Evolutionary conservation across 208 protist species (phyloP).

Genomic region (Trypanosomatidae sp.): DNA sequence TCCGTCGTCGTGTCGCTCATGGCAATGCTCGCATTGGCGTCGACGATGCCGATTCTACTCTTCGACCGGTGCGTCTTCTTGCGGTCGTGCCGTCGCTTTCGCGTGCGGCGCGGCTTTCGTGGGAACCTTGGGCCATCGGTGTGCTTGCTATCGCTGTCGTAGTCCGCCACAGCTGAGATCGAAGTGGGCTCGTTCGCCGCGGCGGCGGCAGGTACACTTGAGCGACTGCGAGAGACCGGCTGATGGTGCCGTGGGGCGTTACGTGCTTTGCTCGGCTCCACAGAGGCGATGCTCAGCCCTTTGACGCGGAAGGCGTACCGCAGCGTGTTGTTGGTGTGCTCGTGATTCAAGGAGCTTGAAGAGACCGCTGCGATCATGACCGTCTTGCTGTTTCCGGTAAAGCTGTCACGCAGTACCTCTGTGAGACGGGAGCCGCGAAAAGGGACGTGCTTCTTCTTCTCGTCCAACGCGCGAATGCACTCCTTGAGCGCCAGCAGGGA

Average conservation of each 20-base stretch:
- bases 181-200: neutral
- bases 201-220: neutral
- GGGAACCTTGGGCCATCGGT: neutral
- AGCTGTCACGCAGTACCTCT: conserved; percentile 94
- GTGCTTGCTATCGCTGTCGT: neutral
- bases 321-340: conserved; percentile 98
- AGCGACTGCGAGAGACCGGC: conserved; percentile 5
- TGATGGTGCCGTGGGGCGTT: conserved; percentile 56
- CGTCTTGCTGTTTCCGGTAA: conserved; percentile 94
- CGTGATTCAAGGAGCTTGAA: conserved; percentile 77
- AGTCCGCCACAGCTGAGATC: neutral
- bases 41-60: neutral
- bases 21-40: neutral
- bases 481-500: conserved; percentile 98
- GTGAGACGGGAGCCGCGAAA: conserved; percentile 98
- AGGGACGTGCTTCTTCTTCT: conserved; percentile 92
- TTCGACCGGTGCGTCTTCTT: neutral
- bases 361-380: conserved; percentile 96
- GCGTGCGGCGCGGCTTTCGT: conserved; percentile 3
- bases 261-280: conserved; percentile 64
- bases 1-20: neutral
- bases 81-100: neutral
- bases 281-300: conserved; percentile 62
- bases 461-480: conserved; percentile 97
- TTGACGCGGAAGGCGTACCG: conserved; percentile 95